Base-by-base conservation (phyloP, 2,329 filamentous ascomycete genomes). In the Akanthomyces dipterigenus region DNA sequence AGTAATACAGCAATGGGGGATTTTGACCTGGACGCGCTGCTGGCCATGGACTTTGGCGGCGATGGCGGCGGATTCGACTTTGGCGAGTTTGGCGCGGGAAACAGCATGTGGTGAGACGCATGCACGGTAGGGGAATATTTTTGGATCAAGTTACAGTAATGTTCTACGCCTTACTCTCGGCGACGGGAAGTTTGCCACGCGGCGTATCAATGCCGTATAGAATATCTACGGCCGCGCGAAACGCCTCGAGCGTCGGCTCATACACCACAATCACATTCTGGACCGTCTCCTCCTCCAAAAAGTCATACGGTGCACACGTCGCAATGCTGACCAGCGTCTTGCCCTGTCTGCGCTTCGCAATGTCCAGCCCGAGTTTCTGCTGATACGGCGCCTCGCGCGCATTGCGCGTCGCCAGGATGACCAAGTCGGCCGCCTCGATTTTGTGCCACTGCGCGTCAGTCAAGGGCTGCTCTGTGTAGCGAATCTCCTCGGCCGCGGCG, bases 251-350 rank as follows among this genome's bases (percentile, higher is more conserved):
- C 3, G 68, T 70, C 6, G 68, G 68, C 60, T 70, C 68, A 53
- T 70, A 70, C 22, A 69, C 64, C 3, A 64, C 65, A 48, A 69
- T 43, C 38, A 67, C 67, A 3, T 67, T 69, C 58, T 58, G 46
- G 6, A 69, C 60, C 16, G 66, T 60, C 14, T 8, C 8, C 14
- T 66, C 64, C 12, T 70, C 65, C 14, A 70, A 18, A 26, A 70
- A 69, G 34, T 70, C 68, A 43, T 70, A 70, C 4, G 68, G 68
- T 4, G 63, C 65, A 53, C 68, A 70, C 9, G 67, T 70, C 1
- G 67, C 67, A 45, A 70, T 60, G 11, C 63, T 62, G n/a, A 67
- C 54, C 8, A 66, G n/a, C 5, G 60, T 55, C n/a, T 51, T 58
- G 6, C 40, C 43, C 5, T n/a, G 40, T 22, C 64, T 58, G n/a